These are phyloP conservation scores for Gymnopus androsaceus DNA, from an alignment of 1,284 basidiomycete species.

Conservation along the genomic window DNA sequence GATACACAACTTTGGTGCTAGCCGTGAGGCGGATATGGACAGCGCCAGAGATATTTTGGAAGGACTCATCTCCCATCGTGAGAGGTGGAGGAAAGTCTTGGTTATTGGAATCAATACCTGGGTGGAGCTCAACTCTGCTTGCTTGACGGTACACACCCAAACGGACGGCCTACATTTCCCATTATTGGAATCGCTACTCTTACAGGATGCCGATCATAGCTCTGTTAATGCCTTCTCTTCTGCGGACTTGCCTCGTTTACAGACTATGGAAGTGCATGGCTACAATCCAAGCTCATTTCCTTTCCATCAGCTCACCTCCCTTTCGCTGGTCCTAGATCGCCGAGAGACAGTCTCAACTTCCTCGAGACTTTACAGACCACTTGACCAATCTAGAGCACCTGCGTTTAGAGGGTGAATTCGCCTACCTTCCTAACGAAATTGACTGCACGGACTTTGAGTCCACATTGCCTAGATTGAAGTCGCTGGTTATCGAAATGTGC, in stretches of 20 bases:
- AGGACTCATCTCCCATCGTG: not conserved
- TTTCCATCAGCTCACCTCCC: not conserved
- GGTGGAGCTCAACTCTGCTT: not conserved
- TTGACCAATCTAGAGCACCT: not conserved
- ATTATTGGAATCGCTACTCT: not conserved
- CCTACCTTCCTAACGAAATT: not conserved
- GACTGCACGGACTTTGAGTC: not conserved
- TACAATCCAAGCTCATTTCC: not conserved
- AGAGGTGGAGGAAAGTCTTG: not conserved
- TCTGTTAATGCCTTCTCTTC: not conserved
- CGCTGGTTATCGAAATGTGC: not conserved
- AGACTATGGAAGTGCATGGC: not conserved
- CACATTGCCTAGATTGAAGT: not conserved
- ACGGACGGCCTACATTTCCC: not conserved
- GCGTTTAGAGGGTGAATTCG: not conserved
- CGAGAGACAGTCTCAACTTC: not conserved
- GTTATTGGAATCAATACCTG: not conserved
- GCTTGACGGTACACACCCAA: not conserved
- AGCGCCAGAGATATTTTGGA: not conserved
- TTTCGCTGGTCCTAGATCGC: not conserved
- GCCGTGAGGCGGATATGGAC: not conserved
- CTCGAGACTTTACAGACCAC: not conserved
- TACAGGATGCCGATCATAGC: not conserved
- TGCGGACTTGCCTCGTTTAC: not conserved
- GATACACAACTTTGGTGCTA: not conserved